phyloP scores from a whole-genome alignment of 306 rosid genomes.

The Fagus sylvatica region DNA sequence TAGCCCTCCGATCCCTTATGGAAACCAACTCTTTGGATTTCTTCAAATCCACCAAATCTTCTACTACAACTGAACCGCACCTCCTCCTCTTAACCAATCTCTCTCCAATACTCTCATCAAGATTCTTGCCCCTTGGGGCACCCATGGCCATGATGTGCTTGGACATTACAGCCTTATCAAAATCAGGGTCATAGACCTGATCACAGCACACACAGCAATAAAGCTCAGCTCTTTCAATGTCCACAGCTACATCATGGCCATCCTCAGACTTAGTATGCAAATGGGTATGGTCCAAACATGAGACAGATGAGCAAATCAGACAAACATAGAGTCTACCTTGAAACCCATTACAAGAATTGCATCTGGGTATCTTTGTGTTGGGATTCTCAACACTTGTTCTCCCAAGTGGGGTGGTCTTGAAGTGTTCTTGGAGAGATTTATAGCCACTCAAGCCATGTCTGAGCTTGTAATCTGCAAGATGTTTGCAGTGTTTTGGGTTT shows the following conservation, averaged over 20 bases:
- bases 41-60: slow-evolving; percentile 39
- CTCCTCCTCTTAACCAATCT: slow-evolving; percentile 79
- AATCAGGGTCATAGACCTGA: slow-evolving; percentile 89
- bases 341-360: slow-evolving; percentile 65
- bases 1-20: slow-evolving; percentile 54
- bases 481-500: slow-evolving; percentile 75
- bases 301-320: slow-evolving; percentile 69
- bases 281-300: slow-evolving; percentile 64
- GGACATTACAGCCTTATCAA: slow-evolving; percentile 73
- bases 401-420: slow-evolving; percentile 65
- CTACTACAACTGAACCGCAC: slow-evolving; percentile 41
- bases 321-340: slow-evolving; percentile 69
- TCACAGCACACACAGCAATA: slow-evolving; percentile 73
- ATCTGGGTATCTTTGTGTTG: slow-evolving; percentile 53
- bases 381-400: slow-evolving; percentile 57
- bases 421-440: slow-evolving; percentile 62
- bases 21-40: slow-evolving; percentile 39
- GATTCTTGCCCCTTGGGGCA: slow-evolving; percentile 22
- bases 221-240: slow-evolving; percentile 82
- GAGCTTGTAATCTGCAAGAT: slow-evolving; percentile 80
- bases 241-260: slow-evolving; percentile 76
- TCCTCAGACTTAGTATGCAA: slow-evolving; percentile 42
- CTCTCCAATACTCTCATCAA: slow-evolving; percentile 67
- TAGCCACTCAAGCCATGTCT: slow-evolving; percentile 65
- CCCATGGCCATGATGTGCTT: slow-evolving; percentile 54